phyloP scores from a whole-genome alignment of 129 eudicot genomes.

The Scalesia atractyloides region DNA sequence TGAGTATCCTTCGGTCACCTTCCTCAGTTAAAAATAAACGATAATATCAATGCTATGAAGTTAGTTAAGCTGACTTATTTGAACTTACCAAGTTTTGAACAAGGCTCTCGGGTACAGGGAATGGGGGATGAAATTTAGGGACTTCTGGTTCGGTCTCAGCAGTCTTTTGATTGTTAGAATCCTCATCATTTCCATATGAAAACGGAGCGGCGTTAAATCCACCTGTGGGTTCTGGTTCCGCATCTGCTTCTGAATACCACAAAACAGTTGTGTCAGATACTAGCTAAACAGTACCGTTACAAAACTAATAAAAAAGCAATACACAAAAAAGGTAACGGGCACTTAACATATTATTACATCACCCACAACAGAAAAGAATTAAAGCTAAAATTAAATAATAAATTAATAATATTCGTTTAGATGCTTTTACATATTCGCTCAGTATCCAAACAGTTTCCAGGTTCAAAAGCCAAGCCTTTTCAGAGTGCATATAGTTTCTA shows the following conservation, averaged over 20 bases:
- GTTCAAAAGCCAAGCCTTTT: background rate
- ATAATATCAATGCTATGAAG: conserved; percentile 24
- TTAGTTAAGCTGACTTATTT: conserved; percentile 24
- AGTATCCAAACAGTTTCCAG: background rate
- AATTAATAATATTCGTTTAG: background rate
- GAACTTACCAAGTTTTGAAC: conserved; percentile 74
- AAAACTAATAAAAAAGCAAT: background rate
- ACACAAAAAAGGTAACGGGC: background rate
- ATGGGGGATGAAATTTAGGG: conserved; percentile 64
- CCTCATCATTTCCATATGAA: conserved; percentile 65
- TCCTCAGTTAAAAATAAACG: conserved; percentile 42
- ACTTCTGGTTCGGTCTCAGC: conserved; percentile 40
- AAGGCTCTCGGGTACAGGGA: conserved; percentile 74
- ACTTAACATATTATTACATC: background rate
- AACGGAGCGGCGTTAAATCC: conserved; percentile 66
- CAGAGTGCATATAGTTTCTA: background rate
- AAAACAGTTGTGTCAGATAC: conserved; percentile 1
- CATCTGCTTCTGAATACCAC: conserved; percentile 51
- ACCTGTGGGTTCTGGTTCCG: conserved; percentile 37
- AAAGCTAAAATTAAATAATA: background rate
- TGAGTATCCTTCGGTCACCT: conserved; percentile 56
- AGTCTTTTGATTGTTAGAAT: conserved; percentile 43
- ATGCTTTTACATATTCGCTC: background rate
- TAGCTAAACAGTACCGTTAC: background rate
- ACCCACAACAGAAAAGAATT: background rate